These are phyloP conservation scores for Cryphonectria japonica DNA, from an alignment of 2,329 filamentous ascomycete species.

Conservation along the genomic window DNA sequence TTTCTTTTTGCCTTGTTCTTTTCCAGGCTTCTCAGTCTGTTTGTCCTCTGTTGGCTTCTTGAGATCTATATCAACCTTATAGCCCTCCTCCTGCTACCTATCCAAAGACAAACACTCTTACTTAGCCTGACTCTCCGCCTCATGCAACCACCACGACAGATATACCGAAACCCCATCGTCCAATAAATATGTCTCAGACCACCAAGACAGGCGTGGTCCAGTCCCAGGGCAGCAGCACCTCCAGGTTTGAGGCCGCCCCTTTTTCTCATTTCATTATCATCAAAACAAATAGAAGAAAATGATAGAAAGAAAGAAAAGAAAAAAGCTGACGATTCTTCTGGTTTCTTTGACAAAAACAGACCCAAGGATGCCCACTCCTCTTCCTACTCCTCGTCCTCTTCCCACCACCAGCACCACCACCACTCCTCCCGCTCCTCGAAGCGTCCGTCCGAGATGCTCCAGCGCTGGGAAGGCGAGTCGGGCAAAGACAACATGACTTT, in stretches of 20 bases:
- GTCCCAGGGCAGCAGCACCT: slow-evolving; percentile 9
- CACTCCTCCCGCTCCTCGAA: not conserved
- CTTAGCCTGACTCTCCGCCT: not conserved
- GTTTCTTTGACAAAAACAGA: not conserved
- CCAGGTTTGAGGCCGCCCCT: slow-evolving; percentile 11
- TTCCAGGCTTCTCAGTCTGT: not conserved
- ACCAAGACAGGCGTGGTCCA: slow-evolving; percentile 17
- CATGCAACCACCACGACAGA: not conserved
- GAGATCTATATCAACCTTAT: not conserved
- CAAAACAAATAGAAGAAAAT: too few species aligned
- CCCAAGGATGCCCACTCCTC: not conserved
- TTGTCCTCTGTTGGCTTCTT: slow-evolving; percentile 1
- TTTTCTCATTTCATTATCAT: too few species aligned
- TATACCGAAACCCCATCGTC: not conserved
- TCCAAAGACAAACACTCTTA: slow-evolving; percentile 3
- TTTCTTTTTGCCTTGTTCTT: not conserved
- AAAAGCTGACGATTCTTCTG: slow-evolving; percentile 3
- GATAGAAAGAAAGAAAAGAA: not conserved
- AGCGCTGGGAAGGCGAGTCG: slow-evolving; percentile 24
- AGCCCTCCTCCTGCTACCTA: not conserved
- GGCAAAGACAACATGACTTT: slow-evolving; percentile 17
- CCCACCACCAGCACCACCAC: not conserved
- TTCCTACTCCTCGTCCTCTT: not conserved
- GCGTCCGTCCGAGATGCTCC: slow-evolving; percentile 25
- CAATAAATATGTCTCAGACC: slow-evolving; percentile 23